Evolutionary conservation across 2,329 filamentous ascomycete species (phyloP), one percentile per base, ranked within the genome.

Genomic region (Neofusicoccum sp.): DNA sequence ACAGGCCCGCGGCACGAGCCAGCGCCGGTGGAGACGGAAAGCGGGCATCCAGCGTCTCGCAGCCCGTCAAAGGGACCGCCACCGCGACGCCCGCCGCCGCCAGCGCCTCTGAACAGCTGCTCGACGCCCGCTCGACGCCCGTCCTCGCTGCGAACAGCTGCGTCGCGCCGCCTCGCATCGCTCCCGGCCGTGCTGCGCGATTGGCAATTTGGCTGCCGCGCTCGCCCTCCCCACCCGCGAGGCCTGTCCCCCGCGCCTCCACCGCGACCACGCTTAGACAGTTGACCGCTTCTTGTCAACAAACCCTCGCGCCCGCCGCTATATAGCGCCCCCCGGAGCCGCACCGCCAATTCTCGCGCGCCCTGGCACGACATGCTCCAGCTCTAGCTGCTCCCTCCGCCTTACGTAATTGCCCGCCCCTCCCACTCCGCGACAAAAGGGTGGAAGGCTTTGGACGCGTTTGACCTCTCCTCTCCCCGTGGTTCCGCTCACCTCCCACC

Each of bases 221-320:
- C 39, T 31, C 33, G 56, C 56, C 44, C 44, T 59, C 60, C 60
- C 39, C 50, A 56, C 49, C 43, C 50, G 60, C 41, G 39, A 41
- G 48, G 28, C 49, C 60, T 47, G 48, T 62, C 48, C 61, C 43
- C 44, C 56, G 56, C 56, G 45, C 54, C 39, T 45, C 54, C 50
- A 44, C 43, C 54, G 41, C 14, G 33, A 59, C 56, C 22, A 47
- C 56, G 56, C 56, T 59, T 44, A 43, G 39, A 44, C 60, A 54
- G 48, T 62, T 56, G 59, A 62, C 61, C 61, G 61, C 61, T 56
- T 62, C 49, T 62, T 62, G 61, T 56, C 59, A 62, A 62, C 59
- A 61, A 61, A 61, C 59, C 59, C 59, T 54, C 59, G 45, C 33
- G 44, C 49, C 39, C 16, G 16, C 34, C 52, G 44, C 37, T 56